A percentile compares a stretch with the other conserved stretches of the same genome.
Conservation (phyloP, 2,329 filamentous ascomycete species). For the Ophiocordyceps polyrhachis-furcata region DNA sequence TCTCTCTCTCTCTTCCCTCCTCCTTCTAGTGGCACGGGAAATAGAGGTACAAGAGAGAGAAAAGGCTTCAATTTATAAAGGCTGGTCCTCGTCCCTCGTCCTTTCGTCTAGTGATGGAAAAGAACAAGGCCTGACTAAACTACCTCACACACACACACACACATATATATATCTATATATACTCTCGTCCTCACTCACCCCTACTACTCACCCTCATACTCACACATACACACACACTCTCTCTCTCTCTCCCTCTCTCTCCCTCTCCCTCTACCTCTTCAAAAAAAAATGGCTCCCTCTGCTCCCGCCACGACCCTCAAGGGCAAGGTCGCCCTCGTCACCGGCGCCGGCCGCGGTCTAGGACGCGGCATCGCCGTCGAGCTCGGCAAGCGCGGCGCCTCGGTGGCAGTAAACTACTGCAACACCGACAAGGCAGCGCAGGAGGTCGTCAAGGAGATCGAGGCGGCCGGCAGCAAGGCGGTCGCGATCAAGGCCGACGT, state of each 20-base stretch:
- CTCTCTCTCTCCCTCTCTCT: too few species aligned
- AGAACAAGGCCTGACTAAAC: too few species aligned
- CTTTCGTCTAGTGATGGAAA: too few species aligned
- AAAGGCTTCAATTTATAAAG: too few species aligned
- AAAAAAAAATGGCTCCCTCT: not conserved
- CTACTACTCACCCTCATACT: not conserved
- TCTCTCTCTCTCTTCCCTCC: too few species aligned
- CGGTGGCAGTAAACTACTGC: conserved; percentile 40
- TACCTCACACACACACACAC: too few species aligned
- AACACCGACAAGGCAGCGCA: conserved; percentile 38
- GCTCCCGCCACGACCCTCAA: conserved; percentile 5
- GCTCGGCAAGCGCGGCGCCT: conserved; percentile 36
- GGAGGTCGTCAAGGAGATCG: conserved; percentile 27
- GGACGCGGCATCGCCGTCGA: conserved; percentile 39
- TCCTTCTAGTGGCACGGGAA: too few species aligned
- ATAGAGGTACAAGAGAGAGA: too few species aligned
- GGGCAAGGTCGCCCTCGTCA: conserved; percentile 17
- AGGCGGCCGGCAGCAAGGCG: conserved; percentile 39
- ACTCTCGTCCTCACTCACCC: too few species aligned
- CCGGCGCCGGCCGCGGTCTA: conserved; percentile 33
- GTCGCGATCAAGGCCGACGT: conserved; percentile 51
- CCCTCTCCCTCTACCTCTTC: not conserved
- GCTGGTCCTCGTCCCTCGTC: too few species aligned
- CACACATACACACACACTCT: not conserved
- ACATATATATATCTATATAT: too few species aligned